These are phyloP conservation scores for Pseudogymnoascus sp. DNA, from an alignment of 2,329 filamentous ascomycete species.

Conservation along the genomic window DNA sequence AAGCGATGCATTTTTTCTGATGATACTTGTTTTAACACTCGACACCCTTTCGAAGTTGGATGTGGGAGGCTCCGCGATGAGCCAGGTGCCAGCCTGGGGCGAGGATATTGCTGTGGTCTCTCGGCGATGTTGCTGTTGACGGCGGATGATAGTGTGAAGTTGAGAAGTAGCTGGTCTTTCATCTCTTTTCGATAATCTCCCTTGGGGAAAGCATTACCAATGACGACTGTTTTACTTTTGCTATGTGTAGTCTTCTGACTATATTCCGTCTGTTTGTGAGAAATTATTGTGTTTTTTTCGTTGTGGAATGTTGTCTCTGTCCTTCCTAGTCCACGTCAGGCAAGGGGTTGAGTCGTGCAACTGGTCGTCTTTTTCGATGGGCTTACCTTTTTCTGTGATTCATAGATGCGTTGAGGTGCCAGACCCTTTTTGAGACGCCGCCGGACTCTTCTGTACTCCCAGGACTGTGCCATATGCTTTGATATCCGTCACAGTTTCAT, in stretches of 20 bases:
- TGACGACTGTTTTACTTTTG: neutral
- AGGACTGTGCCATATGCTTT: neutral
- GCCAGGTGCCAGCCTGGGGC: neutral
- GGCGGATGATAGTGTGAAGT: neutral
- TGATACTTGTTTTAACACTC: neutral
- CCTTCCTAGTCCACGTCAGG: neutral
- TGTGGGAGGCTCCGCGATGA: neutral
- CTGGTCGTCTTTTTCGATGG: neutral
- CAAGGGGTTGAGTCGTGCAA: neutral
- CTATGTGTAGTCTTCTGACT: neutral
- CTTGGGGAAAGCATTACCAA: neutral
- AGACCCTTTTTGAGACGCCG: neutral
- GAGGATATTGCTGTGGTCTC: neutral
- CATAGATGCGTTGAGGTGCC: neutral
- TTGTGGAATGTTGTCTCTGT: neutral
- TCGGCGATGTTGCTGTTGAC: neutral
- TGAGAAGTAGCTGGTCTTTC: slow-evolving; percentile 4
- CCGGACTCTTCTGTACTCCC: neutral
- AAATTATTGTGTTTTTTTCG: neutral
- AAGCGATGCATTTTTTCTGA: neutral
- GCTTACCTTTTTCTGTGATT: neutral
- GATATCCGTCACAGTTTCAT: neutral
- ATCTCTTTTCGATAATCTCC: neutral
- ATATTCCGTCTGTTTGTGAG: neutral
- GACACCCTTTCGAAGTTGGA: neutral